Percentiles rank a stretch among this genome's conserved stretches.
phyloP scores from a whole-genome alignment of 225 moss, liverwort and hornwort species.

The Polytrichum formosum region DNA sequence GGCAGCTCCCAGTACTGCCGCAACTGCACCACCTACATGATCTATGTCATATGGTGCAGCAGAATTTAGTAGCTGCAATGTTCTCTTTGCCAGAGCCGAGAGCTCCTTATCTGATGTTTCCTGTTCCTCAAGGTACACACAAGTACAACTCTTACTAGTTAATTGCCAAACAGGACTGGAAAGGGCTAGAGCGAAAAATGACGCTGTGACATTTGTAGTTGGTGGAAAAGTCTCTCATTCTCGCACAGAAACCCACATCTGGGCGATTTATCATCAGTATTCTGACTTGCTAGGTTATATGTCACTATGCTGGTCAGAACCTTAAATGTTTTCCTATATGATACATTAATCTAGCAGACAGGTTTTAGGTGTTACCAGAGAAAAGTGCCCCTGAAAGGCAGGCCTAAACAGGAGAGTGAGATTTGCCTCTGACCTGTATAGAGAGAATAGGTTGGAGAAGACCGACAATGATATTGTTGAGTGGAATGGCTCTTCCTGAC shows the following conservation, averaged over 20 bases:
- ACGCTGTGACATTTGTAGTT: too few species aligned
- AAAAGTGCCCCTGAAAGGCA: not conserved
- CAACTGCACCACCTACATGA: constrained; percentile 70
- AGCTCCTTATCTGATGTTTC: constrained; percentile 93
- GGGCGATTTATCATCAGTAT: too few species aligned
- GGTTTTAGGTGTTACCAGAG: not conserved
- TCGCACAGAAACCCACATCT: too few species aligned
- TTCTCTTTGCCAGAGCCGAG: constrained; percentile 66
- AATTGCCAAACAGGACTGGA: too few species aligned
- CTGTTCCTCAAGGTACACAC: constrained; percentile 37
- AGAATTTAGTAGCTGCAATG: constrained; percentile 72
- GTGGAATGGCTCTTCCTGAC: constrained; percentile 84
- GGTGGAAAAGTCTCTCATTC: too few species aligned
- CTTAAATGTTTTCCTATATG: too few species aligned
- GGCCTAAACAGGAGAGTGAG: not conserved
- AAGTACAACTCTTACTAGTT: not conserved
- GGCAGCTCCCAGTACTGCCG: constrained; percentile 72
- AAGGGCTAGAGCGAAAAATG: too few species aligned
- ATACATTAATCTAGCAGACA: too few species aligned
- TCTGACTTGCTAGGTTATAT: too few species aligned
- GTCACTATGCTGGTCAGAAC: too few species aligned
- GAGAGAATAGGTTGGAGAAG: constrained; percentile 87
- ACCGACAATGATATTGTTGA: constrained; percentile 75
- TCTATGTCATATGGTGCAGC: constrained; percentile 70
- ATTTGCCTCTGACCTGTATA: constrained; percentile 58